A percentile compares a stretch with the other conserved stretches of the same genome.
phyloP scores from a whole-genome alignment of 192 early-diverging fungal genomes.

The Umbelopsis sp. region DNA sequence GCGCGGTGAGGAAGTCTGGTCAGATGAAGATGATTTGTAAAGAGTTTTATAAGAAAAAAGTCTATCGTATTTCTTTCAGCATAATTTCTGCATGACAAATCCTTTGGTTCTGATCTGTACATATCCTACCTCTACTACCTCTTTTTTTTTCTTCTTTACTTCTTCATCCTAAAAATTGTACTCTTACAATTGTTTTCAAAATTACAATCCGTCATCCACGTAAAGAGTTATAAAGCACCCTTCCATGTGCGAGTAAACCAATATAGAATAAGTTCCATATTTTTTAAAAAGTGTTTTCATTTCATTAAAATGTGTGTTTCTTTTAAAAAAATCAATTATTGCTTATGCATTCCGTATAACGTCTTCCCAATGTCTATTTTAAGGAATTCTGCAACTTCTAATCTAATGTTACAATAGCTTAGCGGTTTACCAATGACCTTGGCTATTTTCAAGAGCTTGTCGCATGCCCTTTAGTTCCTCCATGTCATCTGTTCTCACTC shows the following conservation, averaged over 20 bases:
- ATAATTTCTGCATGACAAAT: constrained; percentile 7
- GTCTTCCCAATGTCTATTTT: neutral
- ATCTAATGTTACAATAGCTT: neutral
- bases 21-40: constrained; percentile 52
- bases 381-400: neutral
- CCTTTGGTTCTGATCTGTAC: constrained; percentile 22
- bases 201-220: neutral
- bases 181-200: constrained; percentile 14
- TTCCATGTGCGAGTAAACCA: constrained; percentile 22
- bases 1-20: constrained; percentile 58
- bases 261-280: constrained; percentile 7
- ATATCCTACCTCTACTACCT: constrained; percentile 6
- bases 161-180: neutral
- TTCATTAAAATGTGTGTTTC: no score
- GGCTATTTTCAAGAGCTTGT: neutral
- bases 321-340: neutral
- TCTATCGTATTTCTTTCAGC: neutral
- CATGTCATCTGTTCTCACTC: constrained; percentile 3
- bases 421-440: neutral
- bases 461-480: neutral
- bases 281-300: neutral
- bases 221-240: constrained; percentile 22
- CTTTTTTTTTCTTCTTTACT: neutral
- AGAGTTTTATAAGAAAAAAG: neutral
- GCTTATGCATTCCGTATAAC: neutral